Base-by-base conservation (phyloP, 495 filamentous ascomycete genomes). In the Hypoxylon rickii region DNA sequence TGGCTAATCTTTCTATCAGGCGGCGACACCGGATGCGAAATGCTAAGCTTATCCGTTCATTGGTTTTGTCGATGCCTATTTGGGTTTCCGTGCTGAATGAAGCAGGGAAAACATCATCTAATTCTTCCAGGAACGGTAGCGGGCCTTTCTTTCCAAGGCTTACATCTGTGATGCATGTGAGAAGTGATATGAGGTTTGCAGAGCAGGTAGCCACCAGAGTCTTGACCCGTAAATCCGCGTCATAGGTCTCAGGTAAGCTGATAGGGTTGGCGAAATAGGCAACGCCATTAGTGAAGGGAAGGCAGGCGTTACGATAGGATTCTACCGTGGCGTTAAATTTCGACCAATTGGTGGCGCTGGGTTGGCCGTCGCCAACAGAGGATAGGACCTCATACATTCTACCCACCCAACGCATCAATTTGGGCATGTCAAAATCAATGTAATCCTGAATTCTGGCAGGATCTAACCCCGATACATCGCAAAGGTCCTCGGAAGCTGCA, bases 391-490 rank as follows among this genome's bases (percentile, higher is more conserved):
- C 44, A 15, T 62, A 57, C 31, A 57, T 48, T 20, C 42, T 62
- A 1, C 37, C 53, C 26, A 56, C 61, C 59, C 66, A 66, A 42
- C 59, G 59, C n/a, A 26, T 33, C 31, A 69, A 39, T 37, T 66
- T 66, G 15, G 66, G 66, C 24, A 66, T 56, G 15, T 66, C 66
- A 53, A 64, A 69, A 29, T 69, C 63, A 39, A 69, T 52, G 26
- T 66, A 36, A 21, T 69, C 66, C 13, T 62, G 39, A 7, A 69
- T 44, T 44, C 44, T 63, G 11, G 50, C 63, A 39, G 34, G 51
- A 20, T 63, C 49, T 24, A 63, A 44, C 11, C 54, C 59, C 8
- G 40, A 29, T 16, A 47, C 44, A 10, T 49, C 40, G 11, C 19
- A n/a, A n/a, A n/a, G n/a, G n/a, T n/a, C 20, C 10, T 45, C 53